Conservation (phyloP, 2,329 filamentous ascomycete genomes). For the Exophiala bonariae region DNA sequence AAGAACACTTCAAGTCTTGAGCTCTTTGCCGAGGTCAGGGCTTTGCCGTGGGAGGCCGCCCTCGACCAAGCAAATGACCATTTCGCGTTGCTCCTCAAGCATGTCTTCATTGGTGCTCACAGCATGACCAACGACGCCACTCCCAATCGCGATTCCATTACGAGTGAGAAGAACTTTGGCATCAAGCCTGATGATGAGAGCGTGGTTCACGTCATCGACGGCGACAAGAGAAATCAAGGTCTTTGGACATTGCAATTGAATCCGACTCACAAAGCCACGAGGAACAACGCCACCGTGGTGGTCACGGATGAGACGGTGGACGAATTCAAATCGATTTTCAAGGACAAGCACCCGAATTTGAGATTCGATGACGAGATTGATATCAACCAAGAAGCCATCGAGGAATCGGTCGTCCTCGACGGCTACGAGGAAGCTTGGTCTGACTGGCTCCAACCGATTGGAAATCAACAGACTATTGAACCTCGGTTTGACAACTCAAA, state of each 20-base stretch:
- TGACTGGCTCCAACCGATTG: no score
- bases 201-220: slow-evolving; percentile 6
- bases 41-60: slow-evolving; percentile 10
- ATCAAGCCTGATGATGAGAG: slow-evolving; percentile 8
- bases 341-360: no score
- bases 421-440: no score
- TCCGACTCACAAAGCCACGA: no score
- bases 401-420: neutral
- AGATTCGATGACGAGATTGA: neutral
- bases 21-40: slow-evolving; percentile 16
- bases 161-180: slow-evolving; percentile 8
- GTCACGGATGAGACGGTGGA: no score
- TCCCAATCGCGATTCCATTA: no score
- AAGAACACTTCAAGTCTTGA: slow-evolving; percentile 15
- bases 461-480: no score
- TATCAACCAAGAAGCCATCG: neutral
- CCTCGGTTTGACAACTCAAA: no score
- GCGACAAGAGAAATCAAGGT: neutral
- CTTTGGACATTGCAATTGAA: no score
- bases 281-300: no score
- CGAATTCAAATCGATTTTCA: no score
- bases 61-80: slow-evolving; percentile 4
- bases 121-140: no score
- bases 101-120: slow-evolving; percentile 6
- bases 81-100: slow-evolving; percentile 7